Conservation (phyloP, 202 grass and related monocot genomes). For the Digitaria exilis region DNA sequence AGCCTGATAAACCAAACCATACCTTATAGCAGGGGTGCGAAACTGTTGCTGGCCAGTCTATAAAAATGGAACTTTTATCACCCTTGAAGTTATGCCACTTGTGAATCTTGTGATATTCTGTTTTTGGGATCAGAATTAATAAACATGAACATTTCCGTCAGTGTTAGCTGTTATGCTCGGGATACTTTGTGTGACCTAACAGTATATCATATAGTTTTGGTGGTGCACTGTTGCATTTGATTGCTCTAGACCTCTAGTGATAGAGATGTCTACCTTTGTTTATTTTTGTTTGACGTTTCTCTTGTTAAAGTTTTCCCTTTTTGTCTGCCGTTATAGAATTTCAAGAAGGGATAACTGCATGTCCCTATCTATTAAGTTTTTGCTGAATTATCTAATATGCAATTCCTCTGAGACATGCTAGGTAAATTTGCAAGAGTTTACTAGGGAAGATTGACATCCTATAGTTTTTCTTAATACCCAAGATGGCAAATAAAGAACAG, state of each 20-base stretch:
- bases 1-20: not conserved
- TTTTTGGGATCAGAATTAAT: not conserved
- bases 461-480: not conserved
- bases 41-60: not conserved
- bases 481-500: not conserved
- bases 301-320: not conserved
- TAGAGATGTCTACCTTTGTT: not conserved
- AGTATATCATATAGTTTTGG: not conserved
- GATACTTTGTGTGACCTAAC: not conserved
- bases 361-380: not conserved
- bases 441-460: not conserved
- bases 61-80: not conserved
- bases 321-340: conserved; percentile 7
- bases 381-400: not conserved
- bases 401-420: not conserved
- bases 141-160: not conserved
- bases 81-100: not conserved
- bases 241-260: not conserved
- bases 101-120: not conserved
- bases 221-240: not conserved
- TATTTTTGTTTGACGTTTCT: not conserved
- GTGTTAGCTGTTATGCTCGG: not conserved
- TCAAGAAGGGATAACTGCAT: not conserved
- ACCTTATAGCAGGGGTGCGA: not conserved
- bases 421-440: not conserved